These are phyloP conservation scores for Vinca minor DNA, from an alignment of 257 asterid species.

Conservation along the genomic window DNA sequence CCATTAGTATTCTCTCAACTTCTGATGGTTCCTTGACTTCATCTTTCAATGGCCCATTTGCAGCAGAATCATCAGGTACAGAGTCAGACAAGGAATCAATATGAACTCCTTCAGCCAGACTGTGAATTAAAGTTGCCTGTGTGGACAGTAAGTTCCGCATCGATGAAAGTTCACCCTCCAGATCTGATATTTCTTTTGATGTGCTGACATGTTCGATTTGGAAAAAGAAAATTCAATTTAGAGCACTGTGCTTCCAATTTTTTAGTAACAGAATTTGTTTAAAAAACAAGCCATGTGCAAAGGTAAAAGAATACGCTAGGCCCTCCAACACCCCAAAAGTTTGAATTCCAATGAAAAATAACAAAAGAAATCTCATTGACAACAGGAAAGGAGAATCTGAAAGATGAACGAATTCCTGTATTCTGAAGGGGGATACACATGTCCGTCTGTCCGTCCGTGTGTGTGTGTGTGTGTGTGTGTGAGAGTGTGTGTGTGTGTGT, in stretches of 20 bases:
- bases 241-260: background rate
- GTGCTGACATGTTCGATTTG: conserved; percentile 45
- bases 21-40: conserved; percentile 65
- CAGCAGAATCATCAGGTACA: conserved; percentile 35
- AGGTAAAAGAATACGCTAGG: background rate
- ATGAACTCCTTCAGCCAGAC: conserved; percentile 91
- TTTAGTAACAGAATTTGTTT: background rate
- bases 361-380: background rate
- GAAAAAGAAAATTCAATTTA: background rate
- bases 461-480: background rate
- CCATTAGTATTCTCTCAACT: conserved; percentile 67
- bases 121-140: conserved; percentile 83
- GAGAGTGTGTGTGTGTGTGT: background rate
- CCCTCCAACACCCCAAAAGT: background rate
- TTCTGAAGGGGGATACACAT: background rate
- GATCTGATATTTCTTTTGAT: conserved; percentile 96
- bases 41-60: conserved; percentile 33
- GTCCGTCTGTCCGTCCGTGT: too few species aligned
- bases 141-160: conserved; percentile 95
- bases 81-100: conserved; percentile 53
- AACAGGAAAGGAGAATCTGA: background rate
- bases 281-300: background rate
- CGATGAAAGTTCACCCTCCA: conserved; percentile 97
- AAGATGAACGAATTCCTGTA: background rate
- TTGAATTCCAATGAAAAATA: background rate